Conservation (phyloP, 164 flowering plant species). For the Vitis rotundifolia region DNA sequence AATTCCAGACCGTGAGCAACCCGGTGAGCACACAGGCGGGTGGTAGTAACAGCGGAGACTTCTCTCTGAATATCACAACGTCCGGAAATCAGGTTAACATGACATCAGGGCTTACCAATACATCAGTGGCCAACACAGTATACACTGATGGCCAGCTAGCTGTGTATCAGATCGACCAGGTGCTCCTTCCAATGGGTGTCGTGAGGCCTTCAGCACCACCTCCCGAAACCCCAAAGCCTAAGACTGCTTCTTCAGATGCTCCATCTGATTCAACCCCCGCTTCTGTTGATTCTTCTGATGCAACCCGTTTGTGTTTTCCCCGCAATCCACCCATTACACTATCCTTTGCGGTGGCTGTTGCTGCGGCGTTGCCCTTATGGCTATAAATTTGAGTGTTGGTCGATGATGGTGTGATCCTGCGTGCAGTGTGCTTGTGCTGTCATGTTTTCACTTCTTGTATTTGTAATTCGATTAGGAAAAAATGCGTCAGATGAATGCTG, state of each 20-base stretch:
- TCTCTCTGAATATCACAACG: conserved; percentile 31
- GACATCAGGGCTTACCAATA: conserved; percentile 29
- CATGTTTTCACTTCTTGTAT: too few relatives aligned
- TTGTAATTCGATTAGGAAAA: too few relatives aligned
- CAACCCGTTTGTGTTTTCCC: background rate
- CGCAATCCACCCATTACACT: too few relatives aligned
- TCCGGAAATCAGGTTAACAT: conserved; percentile 34
- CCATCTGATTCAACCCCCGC: conserved; percentile 11
- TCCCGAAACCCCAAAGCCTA: conserved; percentile 15
- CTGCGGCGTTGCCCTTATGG: too few relatives aligned
- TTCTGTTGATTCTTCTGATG: conserved; percentile 27
- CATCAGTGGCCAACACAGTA: conserved; percentile 28
- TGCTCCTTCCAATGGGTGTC: conserved; percentile 29
- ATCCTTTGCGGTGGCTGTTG: too few relatives aligned
- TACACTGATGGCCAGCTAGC: conserved; percentile 21
- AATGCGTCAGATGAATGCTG: too few relatives aligned
- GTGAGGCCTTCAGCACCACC: conserved; percentile 18
- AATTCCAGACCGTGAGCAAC: conserved; percentile 37
- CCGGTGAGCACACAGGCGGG: conserved; percentile 44
- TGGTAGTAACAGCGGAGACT: conserved; percentile 14
- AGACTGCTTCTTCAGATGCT: conserved; percentile 6
- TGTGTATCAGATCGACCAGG: conserved; percentile 37
- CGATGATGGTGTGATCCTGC: too few relatives aligned
- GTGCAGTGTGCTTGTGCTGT: too few relatives aligned
- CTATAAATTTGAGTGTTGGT: too few relatives aligned